These are phyloP conservation scores for Musa schizocarpa DNA, from an alignment of 176 grass and related monocot genomes.

Conservation along the genomic window DNA sequence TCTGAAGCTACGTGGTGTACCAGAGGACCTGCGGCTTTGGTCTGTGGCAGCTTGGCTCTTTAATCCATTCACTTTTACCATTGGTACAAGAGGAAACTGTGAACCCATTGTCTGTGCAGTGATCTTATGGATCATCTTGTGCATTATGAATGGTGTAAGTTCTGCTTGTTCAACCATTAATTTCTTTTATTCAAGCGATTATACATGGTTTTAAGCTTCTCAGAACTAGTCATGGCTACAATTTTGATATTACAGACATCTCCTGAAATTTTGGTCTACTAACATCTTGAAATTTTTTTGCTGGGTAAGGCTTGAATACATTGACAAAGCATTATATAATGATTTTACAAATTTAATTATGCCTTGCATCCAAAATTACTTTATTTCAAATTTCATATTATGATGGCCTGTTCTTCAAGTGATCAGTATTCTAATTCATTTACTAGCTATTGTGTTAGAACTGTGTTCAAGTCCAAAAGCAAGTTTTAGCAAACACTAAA, in stretches of 20 bases:
- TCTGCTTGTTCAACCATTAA: constrained; percentile 26
- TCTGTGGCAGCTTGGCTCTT: constrained; percentile 70
- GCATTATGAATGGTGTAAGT: constrained; percentile 94
- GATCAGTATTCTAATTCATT: too few relatives aligned
- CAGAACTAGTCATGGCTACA: not conserved
- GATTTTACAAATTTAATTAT: not conserved
- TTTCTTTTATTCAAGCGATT: not conserved
- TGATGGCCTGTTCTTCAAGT: too few relatives aligned
- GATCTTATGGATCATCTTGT: constrained; percentile 85
- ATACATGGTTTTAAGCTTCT: not conserved
- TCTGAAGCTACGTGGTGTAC: constrained; percentile 52
- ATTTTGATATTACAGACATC: not conserved
- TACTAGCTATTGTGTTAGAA: too few relatives aligned
- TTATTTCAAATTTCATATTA: too few relatives aligned
- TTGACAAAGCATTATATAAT: not conserved
- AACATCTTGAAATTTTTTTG: not conserved
- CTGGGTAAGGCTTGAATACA: not conserved
- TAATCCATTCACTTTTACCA: constrained; percentile 90
- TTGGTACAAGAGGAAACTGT: constrained; percentile 91
- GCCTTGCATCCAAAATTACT: not conserved
- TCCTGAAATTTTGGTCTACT: not conserved
- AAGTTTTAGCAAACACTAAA: not conserved
- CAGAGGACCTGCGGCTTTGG: constrained; percentile 49
- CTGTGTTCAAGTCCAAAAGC: not conserved
- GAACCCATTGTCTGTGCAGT: constrained; percentile 73